Evolutionary conservation across 495 filamentous ascomycete species (phyloP).

Genomic region (Oidiodendron maius): DNA sequence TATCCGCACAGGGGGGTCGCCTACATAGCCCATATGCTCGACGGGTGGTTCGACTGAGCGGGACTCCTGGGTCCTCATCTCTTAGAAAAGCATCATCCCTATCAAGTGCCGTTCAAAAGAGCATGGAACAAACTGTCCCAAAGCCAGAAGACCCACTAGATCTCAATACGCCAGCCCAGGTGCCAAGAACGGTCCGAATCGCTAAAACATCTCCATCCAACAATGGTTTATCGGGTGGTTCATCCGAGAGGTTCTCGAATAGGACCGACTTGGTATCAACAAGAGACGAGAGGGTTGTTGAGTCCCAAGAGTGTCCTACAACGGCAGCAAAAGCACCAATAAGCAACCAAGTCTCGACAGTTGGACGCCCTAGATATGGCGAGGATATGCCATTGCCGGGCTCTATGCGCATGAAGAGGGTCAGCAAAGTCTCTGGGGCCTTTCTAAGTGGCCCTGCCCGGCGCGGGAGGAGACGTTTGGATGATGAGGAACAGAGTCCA

Average conservation of each 20-base stretch:
- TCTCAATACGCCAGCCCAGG: conserved; percentile 62
- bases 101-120: conserved; percentile 13
- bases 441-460: conserved; percentile 72
- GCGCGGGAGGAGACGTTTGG: conserved; percentile 65
- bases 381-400: conserved; percentile 58
- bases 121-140: conserved; percentile 6
- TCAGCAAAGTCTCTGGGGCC: conserved; percentile 62
- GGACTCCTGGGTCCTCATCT: conserved; percentile 19
- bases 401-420: conserved; percentile 66
- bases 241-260: conserved; percentile 33
- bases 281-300: conserved; percentile 29
- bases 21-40: conserved; percentile 17
- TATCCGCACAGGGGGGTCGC: conserved; percentile 7
- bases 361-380: conserved; percentile 37
- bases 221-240: conserved; percentile 30
- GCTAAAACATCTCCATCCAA: conserved; percentile 37
- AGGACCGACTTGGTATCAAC: conserved; percentile 25
- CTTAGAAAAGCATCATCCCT: conserved; percentile 17
- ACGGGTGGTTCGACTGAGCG: conserved; percentile 20
- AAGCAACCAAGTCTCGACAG: conserved; percentile 35
- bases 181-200: conserved; percentile 59
- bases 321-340: conserved; percentile 31
- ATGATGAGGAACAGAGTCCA: conserved; percentile 49
- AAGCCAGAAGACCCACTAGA: conserved; percentile 31
- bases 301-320: conserved; percentile 30